Base-by-base conservation (phyloP, 202 grass and related monocot species). In the Saccharum hybrid region DNA sequence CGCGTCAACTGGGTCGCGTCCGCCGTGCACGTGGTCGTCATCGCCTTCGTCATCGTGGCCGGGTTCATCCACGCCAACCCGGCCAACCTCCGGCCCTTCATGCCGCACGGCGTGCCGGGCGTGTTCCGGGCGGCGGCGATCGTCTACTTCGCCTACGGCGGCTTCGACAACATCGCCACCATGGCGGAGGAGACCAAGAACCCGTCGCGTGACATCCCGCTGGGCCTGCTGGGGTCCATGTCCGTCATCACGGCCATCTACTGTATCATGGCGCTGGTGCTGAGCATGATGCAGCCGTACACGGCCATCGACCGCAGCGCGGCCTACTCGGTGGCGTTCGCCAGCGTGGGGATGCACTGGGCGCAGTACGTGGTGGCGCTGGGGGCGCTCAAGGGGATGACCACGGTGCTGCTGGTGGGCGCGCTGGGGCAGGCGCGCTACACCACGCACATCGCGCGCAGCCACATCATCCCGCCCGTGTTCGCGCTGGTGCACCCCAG, bases 361-460 rank as follows among this genome's bases (percentile, higher is more conserved):
- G 89, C 91, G 18, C 83, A 94, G 86, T 98, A 96, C 82, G 64
- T 96, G 13, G 96, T 98, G 75, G 93, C 96, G 1, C 66, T 95
- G 10, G 96, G 96, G 36, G 96, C 93, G 34, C 89, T 98, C 71
- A 95, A 98, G 88, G 96, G 96, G 71, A 98, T 98, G 96, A 98
- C 33, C 2, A 33, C 33, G 3, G 33, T 33, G 33, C 33, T 33
- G 33, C 33, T 33, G 33, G 33, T 98, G 14, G 92, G 95, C 0
- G 19, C 86, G 95, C 2, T 98, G 13, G 95, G 95, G 19, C 82
- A 93, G 92, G 95, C 0, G 19, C 86, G 95, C 2, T 98, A 95
- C 87, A 90, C 90, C 2, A 98, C 95, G 6, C 95, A 94, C 90
- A 98, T 98, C 77, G 95, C 95, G 2, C 86, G 95, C 30, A 98